These are phyloP conservation scores for Neofusicoccum umdonicola DNA, from an alignment of 2,329 filamentous ascomycete genomes.

Conservation along the genomic window DNA sequence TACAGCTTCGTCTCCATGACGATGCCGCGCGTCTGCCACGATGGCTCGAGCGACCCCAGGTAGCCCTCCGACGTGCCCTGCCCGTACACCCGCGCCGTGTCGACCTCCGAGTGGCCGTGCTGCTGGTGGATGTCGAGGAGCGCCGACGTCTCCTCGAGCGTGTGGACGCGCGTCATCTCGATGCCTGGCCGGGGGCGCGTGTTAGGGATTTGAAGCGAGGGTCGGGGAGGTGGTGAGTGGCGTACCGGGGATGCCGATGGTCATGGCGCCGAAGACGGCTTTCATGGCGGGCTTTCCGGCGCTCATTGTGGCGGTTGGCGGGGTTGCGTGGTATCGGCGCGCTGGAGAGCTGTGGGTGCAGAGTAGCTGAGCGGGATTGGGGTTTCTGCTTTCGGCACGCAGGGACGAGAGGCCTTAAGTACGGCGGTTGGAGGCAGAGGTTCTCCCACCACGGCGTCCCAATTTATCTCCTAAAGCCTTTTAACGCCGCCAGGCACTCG, in stretches of 20 bases:
- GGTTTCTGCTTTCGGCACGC: no score
- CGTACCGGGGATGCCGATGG: constrained; percentile 34
- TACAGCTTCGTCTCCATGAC: constrained; percentile 46
- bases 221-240: background rate
- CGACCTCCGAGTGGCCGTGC: constrained; percentile 35
- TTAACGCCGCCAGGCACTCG: no score
- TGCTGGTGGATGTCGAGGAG: constrained; percentile 32
- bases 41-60: constrained; percentile 44
- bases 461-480: no score
- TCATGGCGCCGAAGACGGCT: constrained; percentile 40
- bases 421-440: no score
- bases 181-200: constrained; percentile 18
- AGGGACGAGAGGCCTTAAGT: no score
- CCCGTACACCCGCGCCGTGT: constrained; percentile 41
- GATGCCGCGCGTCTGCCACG: constrained; percentile 40
- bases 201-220: no score
- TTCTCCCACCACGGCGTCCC: no score
- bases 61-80: constrained; percentile 40
- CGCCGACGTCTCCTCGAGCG: constrained; percentile 21
- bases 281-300: constrained; percentile 19
- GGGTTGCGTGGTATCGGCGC: no score
- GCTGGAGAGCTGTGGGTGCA: no score
- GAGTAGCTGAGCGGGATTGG: no score
- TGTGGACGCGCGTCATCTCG: constrained; percentile 24
- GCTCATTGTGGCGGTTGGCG: background rate